A percentile compares a stretch with the other conserved stretches of the same genome.
Evolutionary conservation across 2,329 filamentous ascomycete genomes (phyloP).

Genomic region (Coniochaeta hoffmannii): DNA sequence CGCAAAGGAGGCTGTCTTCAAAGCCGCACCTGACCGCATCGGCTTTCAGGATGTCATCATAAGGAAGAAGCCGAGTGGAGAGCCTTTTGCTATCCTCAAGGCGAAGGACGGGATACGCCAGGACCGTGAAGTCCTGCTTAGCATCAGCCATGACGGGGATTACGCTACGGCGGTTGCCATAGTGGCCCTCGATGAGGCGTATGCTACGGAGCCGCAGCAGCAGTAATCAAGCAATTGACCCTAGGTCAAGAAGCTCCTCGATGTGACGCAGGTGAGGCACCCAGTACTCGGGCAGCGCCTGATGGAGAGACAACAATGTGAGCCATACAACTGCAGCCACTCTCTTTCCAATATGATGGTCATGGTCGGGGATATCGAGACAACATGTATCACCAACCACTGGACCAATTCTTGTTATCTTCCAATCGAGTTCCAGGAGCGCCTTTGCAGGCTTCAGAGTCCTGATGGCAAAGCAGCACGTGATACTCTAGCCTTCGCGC

Average conservation of each 20-base stretch:
- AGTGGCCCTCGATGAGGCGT: neutral
- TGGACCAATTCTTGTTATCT: too few species aligned
- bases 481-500: neutral
- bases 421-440: too few species aligned
- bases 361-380: too few species aligned
- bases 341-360: too few species aligned
- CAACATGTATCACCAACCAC: neutral
- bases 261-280: too few species aligned
- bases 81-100: conserved; percentile 37
- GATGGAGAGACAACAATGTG: too few species aligned
- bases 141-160: conserved; percentile 81
- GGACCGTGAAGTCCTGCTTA: conserved; percentile 57
- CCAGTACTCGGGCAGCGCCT: too few species aligned
- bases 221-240: neutral
- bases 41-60: conserved; percentile 56
- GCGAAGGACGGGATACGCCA: conserved; percentile 17
- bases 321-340: too few species aligned
- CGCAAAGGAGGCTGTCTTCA: conserved; percentile 68
- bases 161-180: conserved; percentile 65
- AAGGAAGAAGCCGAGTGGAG: conserved; percentile 23
- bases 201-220: neutral
- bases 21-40: conserved; percentile 57
- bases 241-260: neutral
- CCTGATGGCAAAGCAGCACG: neutral
- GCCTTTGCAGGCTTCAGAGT: too few species aligned